These are phyloP conservation scores for Luffa aegyptiaca DNA, from an alignment of 306 rosid species.

Conservation along the genomic window DNA sequence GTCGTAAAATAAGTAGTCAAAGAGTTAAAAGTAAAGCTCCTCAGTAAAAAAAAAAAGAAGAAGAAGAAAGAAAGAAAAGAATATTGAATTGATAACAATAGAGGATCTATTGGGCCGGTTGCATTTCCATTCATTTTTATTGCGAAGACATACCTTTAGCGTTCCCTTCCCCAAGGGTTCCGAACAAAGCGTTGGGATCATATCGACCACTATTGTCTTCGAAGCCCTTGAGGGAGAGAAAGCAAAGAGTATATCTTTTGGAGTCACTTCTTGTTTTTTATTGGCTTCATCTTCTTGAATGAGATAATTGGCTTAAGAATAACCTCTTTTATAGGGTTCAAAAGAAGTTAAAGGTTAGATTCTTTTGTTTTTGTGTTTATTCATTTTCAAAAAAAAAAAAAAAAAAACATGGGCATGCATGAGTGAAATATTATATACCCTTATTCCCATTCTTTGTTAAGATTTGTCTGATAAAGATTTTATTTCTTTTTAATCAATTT, in stretches of 20 bases:
- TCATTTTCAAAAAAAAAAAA: too few species aligned
- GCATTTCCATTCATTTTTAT: not conserved
- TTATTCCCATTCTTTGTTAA: not conserved
- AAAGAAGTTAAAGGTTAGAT: not conserved
- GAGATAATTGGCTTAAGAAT: not conserved
- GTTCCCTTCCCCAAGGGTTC: not conserved
- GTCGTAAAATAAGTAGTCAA: not conserved
- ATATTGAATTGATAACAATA: not conserved
- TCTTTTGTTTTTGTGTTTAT: not conserved
- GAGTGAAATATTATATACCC: not conserved
- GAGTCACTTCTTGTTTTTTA: not conserved
- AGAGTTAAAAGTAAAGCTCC: not conserved
- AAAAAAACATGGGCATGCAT: not conserved
- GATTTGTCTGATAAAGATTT: not conserved
- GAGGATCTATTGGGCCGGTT: not conserved
- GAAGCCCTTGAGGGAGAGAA: conserved; percentile 14
- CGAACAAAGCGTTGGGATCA: not conserved
- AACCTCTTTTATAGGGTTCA: not conserved
- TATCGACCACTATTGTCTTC: not conserved
- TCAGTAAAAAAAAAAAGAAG: not conserved
- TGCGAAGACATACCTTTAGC: conserved; percentile 1
- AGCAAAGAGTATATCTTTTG: not conserved
- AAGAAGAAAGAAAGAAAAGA: too few species aligned
- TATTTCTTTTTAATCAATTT: not conserved
- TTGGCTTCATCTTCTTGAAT: not conserved